These are phyloP conservation scores for Lichtheimia hyalospora DNA, from an alignment of 371 early-diverging fungal species.

Conservation along the genomic window DNA sequence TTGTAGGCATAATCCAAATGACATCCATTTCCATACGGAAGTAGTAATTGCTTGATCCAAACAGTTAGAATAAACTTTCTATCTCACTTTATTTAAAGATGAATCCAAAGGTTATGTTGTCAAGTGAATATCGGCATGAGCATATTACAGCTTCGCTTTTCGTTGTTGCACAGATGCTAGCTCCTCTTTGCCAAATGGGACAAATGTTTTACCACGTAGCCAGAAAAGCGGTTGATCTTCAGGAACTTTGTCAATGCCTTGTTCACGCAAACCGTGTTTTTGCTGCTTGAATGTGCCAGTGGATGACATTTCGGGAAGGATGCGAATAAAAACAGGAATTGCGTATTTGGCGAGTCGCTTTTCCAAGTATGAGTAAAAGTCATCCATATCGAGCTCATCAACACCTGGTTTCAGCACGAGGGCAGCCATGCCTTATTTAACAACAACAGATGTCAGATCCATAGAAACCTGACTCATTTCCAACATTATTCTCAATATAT, in stretches of 20 bases:
- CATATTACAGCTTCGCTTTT: too few relatives aligned
- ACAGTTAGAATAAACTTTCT: too few relatives aligned
- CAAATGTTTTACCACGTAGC: constrained; percentile 36
- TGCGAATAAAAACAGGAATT: constrained; percentile 57
- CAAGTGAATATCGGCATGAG: too few relatives aligned
- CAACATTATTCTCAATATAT: constrained; percentile 58
- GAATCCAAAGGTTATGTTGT: too few relatives aligned
- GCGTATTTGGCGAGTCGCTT: constrained; percentile 58
- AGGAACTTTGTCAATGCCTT: constrained; percentile 36
- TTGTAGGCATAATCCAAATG: too few relatives aligned
- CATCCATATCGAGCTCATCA: constrained; percentile 36
- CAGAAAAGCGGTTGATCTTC: constrained; percentile 46
- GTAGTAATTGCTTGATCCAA: too few relatives aligned
- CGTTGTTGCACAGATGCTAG: too few relatives aligned
- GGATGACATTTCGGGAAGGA: constrained; percentile 40
- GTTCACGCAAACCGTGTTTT: constrained; percentile 45
- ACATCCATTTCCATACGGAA: too few relatives aligned
- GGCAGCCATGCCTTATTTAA: constrained; percentile 67
- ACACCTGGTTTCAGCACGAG: constrained; percentile 29
- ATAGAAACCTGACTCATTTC: constrained; percentile 51
- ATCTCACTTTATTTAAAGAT: too few relatives aligned
- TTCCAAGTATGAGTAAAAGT: constrained; percentile 27
- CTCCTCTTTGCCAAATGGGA: background rate
- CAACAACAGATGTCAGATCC: constrained; percentile 38
- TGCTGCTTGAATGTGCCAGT: constrained; percentile 59